Evolutionary conservation across 2,329 filamentous ascomycete species (phyloP), one percentile per base, ranked within the genome.

Genomic region (Cercospora nicotianae): DNA sequence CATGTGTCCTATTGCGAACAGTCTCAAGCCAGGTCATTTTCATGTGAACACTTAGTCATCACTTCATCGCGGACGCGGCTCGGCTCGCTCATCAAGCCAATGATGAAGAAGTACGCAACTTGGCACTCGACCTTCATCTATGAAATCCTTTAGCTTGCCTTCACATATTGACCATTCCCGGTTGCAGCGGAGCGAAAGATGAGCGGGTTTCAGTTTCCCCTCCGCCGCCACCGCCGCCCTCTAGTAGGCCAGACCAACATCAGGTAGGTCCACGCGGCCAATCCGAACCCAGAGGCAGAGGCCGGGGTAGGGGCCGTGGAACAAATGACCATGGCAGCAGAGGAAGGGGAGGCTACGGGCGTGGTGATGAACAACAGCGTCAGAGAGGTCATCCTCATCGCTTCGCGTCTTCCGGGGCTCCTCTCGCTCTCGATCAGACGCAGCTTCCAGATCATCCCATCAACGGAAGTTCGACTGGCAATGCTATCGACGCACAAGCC

Each of bases 191-290:
- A 18, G 36, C n/a, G 28, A 20, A 65, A 16, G 1, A 73, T 74
- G 72, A 72, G 67, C 61, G 73, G 75, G 67, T 75, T 84, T 79
- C 80, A 78, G 18, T 84, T 84, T 62, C 83, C 83, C 83, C 82
- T 51, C 83, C 82, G 33, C 83, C 83, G 45, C 83, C 83, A 45
- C 79, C 79, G 18, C 77, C 76, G 60, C 62, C 74, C 36, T 42
- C 70, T 26, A 63, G 28, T 23, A 39, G 31, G 23, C 31, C 63
- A 55, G 63, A 60, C 28, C 42, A 55, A 39, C 36, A 67, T 59
- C n/a, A 69, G 70, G 76, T 67, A 20, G 61, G 62, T 68, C 63
- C 62, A 64, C 48, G 61, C 48, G 59, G 66, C 13, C 70, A 69
- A 57, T 30, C 75, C 57, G 65, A 69, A 58, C 63, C 65, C 18